Evolutionary conservation across 208 protist species (phyloP), one percentile per base, ranked within the genome.

Genomic region (Crithidia mellificae): DNA sequence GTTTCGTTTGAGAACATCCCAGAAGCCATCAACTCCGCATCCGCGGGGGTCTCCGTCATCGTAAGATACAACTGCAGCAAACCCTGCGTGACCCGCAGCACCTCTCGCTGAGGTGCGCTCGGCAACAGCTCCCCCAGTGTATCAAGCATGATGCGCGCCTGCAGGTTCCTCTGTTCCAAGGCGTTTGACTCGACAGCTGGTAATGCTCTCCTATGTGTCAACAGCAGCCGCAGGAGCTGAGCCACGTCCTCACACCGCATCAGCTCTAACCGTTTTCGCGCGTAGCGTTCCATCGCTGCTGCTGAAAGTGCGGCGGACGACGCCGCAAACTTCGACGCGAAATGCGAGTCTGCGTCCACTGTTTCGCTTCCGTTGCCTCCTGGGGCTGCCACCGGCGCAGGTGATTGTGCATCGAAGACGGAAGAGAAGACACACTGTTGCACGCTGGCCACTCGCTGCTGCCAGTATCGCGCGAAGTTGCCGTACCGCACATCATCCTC

Each of bases 121-220:
- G 77, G 77, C 46, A 83, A 63, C 47, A 83, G 27, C 29, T 83
- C 77, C 7, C 38, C 44, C 7, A 79, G 36, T 7, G 67, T 65
- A 7, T 64, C 53, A 17, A 70, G 38, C 19, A 76, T 22, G 0
- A 76, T 30, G 12, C 70, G 55, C 15, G 49, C 55, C 2, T 61
- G 38, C 30, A 62, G 12, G 6, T 2, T 6, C 4, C 19, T 22
- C 29, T 17, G 38, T 6, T 56, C 30, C 3, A 46, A 6, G 8
- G 41, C 41, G 41, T 12, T 6, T 41, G 41, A 4, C 4, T 46
- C 41, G 3, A 15, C 41, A 15, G 53, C 32, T 27, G 19, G 17
- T 24, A 17, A 5, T 15, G 17, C 20, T 19, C 36, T 19, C 8
- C 19, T 9, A 25, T n/a, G n/a, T n/a, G n/a, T n/a, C 27, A 69